Evolutionary conservation across 2,329 filamentous ascomycete genomes (phyloP).

Genomic region (Ustulina deusta): DNA sequence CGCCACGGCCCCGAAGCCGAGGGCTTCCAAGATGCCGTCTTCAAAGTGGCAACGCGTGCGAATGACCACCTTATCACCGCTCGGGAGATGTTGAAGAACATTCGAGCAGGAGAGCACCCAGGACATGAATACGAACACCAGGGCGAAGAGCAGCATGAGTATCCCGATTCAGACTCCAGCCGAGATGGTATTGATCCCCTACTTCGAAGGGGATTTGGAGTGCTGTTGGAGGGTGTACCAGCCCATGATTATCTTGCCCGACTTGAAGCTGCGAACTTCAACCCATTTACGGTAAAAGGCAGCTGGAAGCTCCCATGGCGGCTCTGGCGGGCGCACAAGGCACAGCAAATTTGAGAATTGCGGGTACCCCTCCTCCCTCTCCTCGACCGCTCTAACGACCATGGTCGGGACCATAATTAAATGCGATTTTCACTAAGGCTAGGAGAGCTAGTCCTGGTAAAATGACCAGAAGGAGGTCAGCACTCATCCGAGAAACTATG

Average conservation of each 20-base stretch:
- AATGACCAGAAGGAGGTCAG: background rate
- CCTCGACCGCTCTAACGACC: background rate
- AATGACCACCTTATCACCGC: conserved; percentile 97
- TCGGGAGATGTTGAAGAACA: conserved; percentile 86
- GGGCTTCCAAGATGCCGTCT: conserved; percentile 89
- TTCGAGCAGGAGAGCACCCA: conserved; percentile 77
- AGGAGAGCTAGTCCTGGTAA: background rate
- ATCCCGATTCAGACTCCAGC: conserved; percentile 53
- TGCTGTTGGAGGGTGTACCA: conserved; percentile 83
- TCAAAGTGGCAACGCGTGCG: conserved; percentile 90
- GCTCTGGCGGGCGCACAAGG: conserved; percentile 66
- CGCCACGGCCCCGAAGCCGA: conserved; percentile 81
- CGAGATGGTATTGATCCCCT: conserved; percentile 55
- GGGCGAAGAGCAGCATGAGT: conserved; percentile 76
- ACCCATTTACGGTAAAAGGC: conserved; percentile 76
- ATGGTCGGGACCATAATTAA: background rate
- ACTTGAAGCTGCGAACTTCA: conserved; percentile 85
- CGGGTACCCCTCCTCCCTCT: background rate
- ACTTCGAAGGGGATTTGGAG: conserved; percentile 76
- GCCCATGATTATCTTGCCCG: conserved; percentile 82
- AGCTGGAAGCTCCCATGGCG: conserved; percentile 90
- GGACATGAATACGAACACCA: conserved; percentile 92
- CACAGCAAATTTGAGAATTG: conserved; percentile 58
- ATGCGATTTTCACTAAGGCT: background rate
- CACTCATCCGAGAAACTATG: background rate